Conservation (phyloP, 306 rosid species). For the Casuarina equisetifolia region DNA sequence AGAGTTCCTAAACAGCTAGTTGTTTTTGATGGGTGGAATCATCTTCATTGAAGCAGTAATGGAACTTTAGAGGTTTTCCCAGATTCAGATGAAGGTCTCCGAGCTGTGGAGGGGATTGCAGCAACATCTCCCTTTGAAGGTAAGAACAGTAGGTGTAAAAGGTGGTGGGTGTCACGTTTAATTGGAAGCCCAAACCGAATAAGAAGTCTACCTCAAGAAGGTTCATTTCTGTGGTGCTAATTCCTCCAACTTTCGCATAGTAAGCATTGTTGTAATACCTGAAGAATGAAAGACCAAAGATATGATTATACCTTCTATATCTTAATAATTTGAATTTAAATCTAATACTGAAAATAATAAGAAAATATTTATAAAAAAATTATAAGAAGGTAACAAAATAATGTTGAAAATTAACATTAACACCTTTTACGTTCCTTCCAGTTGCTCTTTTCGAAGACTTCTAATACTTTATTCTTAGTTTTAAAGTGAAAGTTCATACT, state of each 20-base stretch:
- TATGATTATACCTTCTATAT: neutral
- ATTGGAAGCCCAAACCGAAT: constrained; percentile 81
- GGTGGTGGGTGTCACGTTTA: constrained; percentile 76
- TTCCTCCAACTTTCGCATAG: constrained; percentile 97
- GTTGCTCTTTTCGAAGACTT: too few species aligned
- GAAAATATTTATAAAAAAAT: too few species aligned
- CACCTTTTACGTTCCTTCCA: too few species aligned
- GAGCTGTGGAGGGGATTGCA: constrained; percentile 56
- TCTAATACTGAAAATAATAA: too few species aligned
- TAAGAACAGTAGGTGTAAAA: constrained; percentile 66
- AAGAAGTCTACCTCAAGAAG: constrained; percentile 88
- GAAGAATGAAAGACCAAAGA: constrained; percentile 13
- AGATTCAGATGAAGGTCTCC: constrained; percentile 48
- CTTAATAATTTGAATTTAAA: too few species aligned
- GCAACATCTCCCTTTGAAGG: constrained; percentile 77
- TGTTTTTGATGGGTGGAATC: constrained; percentile 73
- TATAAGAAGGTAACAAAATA: too few species aligned
- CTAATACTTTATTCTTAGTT: too few species aligned
- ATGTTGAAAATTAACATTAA: too few species aligned
- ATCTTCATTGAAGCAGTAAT: constrained; percentile 72
- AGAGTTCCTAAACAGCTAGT: constrained; percentile 61
- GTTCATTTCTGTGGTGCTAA: constrained; percentile 87
- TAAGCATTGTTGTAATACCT: constrained; percentile 97
- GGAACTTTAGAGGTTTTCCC: constrained; percentile 52
- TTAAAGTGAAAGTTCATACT: too few species aligned